A percentile compares a stretch with the other conserved stretches of the same genome.
These are phyloP conservation scores for Barnettozyma hawaiiensis DNA, from an alignment of 1,139 yeast species.

Conservation along the genomic window DNA sequence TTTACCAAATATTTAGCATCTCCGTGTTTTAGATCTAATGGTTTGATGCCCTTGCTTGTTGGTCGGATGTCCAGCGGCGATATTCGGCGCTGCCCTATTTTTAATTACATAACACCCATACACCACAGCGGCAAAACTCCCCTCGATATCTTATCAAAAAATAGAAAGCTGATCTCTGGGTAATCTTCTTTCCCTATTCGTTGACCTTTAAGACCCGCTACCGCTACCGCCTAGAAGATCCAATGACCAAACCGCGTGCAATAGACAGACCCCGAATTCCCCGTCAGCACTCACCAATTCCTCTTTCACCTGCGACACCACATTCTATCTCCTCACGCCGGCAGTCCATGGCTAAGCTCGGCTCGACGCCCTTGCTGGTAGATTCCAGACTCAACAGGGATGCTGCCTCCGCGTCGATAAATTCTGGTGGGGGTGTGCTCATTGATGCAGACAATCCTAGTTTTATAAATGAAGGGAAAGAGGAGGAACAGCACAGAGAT, in stretches of 20 bases:
- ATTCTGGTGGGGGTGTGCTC: slow-evolving; percentile 10
- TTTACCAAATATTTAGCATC: too few species aligned
- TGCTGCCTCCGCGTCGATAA: background rate
- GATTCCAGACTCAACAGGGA: slow-evolving; percentile 1
- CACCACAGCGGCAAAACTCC: too few species aligned
- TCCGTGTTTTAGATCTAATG: too few species aligned
- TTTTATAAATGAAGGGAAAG: slow-evolving; percentile 23
- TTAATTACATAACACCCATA: too few species aligned
- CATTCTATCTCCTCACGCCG: slow-evolving; percentile 4
- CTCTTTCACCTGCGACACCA: background rate
- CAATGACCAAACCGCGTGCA: background rate
- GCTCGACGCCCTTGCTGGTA: slow-evolving; percentile 15
- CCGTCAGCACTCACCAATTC: background rate
- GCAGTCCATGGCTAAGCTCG: slow-evolving; percentile 15
- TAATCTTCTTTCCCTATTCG: too few species aligned
- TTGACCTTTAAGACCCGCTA: too few species aligned
- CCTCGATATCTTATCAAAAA: too few species aligned
- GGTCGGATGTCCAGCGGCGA: too few species aligned
- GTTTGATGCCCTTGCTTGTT: too few species aligned
- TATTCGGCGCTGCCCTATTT: too few species aligned
- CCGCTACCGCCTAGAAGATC: too few species aligned
- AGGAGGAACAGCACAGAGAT: slow-evolving; percentile 13
- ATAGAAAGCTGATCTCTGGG: too few species aligned
- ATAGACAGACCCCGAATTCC: background rate
- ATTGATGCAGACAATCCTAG: slow-evolving; percentile 31